Evolutionary conservation across 139 green algal species (phyloP), one percentile per base, ranked within the genome.

Genomic region (Raphidocelis subcapitata): DNA sequence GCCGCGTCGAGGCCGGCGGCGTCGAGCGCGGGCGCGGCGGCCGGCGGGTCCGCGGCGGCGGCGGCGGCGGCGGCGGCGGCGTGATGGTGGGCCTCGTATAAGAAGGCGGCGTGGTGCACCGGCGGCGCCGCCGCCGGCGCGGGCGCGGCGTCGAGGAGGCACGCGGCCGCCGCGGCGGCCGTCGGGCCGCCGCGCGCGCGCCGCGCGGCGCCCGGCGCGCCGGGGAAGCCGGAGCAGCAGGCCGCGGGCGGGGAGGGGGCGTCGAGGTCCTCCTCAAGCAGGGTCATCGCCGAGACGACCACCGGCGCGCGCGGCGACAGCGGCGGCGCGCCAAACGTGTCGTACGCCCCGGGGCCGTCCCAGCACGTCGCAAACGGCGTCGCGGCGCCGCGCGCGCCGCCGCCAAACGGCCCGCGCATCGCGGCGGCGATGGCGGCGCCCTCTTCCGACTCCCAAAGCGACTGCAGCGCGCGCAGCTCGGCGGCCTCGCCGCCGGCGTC

Each of bases 231-330:
- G 10, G 41, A 8, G 41, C 41, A 49, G 41, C 41, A 49, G 8
- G 41, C 8, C 8, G 41, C 41, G 8, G 41, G 41, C 41, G 12
- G 8, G 41, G 41, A 12, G 8, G 31, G 31, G 16, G 31, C 61
- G 37, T 31, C 61, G 3, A 12, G 21, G 24, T 28, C n/a, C 21
- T 67, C 57, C 4, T 75, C 69, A 21, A 23, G 18, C 41, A 67
- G 56, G 12, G 26, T 15, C 5, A 62, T 51, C 1, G 69, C 65
- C 2, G 41, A 67, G 56, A 75, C 20, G 16, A 75, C 41, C 0
- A 67, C 41, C 16, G 69, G 69, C 26, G 69, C 55, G 5, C 69
- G 49, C 12, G 69, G 69, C 4, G 69, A 75, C 35, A 57, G 33
- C 29, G 69, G 69, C 15, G 67, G 54, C 37, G 49, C 54, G 28